These are phyloP conservation scores for Penicillium silybi DNA, from an alignment of 495 filamentous ascomycete species.

Conservation along the genomic window DNA sequence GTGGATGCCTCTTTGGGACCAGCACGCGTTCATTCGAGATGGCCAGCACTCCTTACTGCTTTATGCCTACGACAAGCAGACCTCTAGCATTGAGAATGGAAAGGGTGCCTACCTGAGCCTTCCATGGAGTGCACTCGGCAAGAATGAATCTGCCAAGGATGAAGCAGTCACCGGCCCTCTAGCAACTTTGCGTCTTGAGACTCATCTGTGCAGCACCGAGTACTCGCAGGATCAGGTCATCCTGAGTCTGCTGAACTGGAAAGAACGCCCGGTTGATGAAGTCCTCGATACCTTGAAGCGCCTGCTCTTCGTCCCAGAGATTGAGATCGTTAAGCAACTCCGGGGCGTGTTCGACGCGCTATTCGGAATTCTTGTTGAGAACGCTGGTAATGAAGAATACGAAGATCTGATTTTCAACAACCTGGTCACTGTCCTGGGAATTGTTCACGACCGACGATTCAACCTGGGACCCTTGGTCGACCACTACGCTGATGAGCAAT, in stretches of 20 bases:
- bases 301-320: slow-evolving; percentile 90
- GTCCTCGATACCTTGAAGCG: slow-evolving; percentile 71
- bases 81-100: slow-evolving; percentile 55
- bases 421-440: slow-evolving; percentile 83
- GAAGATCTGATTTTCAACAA: slow-evolving; percentile 92
- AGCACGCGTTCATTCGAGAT: slow-evolving; percentile 86
- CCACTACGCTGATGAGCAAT: slow-evolving; percentile 80
- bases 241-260: slow-evolving; percentile 82
- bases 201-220: slow-evolving; percentile 89
- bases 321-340: slow-evolving; percentile 93
- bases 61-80: slow-evolving; percentile 88
- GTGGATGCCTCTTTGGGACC: slow-evolving; percentile 92
- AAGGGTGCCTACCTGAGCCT: slow-evolving; percentile 80
- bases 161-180: slow-evolving; percentile 69
- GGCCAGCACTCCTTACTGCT: slow-evolving; percentile 76
- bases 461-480: slow-evolving; percentile 87
- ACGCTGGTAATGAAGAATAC: slow-evolving; percentile 82
- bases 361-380: slow-evolving; percentile 85
- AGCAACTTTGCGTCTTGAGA: slow-evolving; percentile 73
- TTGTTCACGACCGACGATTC: slow-evolving; percentile 91
- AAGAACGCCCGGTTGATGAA: slow-evolving; percentile 63
- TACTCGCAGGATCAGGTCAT: slow-evolving; percentile 93
- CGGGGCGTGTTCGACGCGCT: slow-evolving; percentile 87
- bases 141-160: slow-evolving; percentile 63
- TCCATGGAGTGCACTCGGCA: slow-evolving; percentile 68